Conservation (phyloP, 2,329 filamentous ascomycete genomes). For the Exophiala mesophila region DNA sequence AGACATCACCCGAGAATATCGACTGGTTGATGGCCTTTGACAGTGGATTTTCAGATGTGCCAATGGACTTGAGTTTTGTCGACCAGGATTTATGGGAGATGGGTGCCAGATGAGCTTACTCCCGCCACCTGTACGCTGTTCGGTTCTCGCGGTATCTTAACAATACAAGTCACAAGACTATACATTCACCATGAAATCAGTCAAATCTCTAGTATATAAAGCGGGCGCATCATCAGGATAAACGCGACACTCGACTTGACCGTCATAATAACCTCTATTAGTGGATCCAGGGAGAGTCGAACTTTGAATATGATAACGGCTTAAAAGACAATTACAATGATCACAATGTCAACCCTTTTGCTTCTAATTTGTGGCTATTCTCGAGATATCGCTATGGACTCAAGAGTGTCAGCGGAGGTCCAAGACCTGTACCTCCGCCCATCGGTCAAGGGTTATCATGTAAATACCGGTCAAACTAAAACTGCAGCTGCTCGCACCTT, state of each 20-base stretch:
- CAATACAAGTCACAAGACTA: background rate
- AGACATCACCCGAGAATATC: slow-evolving; percentile 1
- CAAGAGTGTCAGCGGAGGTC: too few relatives aligned
- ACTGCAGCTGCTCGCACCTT: background rate
- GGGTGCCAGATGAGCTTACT: background rate
- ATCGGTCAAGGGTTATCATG: too few relatives aligned
- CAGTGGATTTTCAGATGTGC: slow-evolving; percentile 1
- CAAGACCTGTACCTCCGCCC: too few relatives aligned
- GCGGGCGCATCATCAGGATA: background rate
- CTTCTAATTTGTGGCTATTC: too few relatives aligned
- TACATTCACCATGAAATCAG: background rate
- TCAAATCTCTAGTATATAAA: background rate
- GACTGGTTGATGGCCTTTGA: slow-evolving; percentile 1
- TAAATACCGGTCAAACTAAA: background rate
- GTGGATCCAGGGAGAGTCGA: background rate
- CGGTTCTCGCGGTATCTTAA: too few relatives aligned
- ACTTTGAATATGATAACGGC: too few relatives aligned
- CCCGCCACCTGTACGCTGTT: too few relatives aligned
- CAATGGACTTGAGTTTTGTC: slow-evolving; percentile 1
- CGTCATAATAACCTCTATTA: background rate
- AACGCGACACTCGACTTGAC: background rate
- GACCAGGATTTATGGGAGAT: slow-evolving; percentile 1
- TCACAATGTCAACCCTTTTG: too few relatives aligned
- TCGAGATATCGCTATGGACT: too few relatives aligned
- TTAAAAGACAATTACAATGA: too few relatives aligned